Conservation (phyloP, 2,329 filamentous ascomycete species). For the Paraphaeosphaeria sporulosa region DNA sequence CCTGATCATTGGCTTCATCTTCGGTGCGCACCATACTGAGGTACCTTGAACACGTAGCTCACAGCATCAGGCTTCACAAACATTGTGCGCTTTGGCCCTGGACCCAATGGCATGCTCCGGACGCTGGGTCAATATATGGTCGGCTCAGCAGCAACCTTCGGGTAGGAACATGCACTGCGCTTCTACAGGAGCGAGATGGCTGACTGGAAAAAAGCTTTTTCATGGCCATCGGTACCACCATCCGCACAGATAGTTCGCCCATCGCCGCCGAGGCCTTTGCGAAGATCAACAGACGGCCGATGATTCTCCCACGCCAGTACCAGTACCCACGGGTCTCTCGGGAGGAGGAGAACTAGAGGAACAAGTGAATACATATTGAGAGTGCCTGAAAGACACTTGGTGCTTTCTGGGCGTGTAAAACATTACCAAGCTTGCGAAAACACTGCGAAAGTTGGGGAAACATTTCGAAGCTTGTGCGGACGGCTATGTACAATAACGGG, state of each 20-base stretch:
- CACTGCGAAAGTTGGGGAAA: background rate
- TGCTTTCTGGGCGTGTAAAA: slow-evolving; percentile 3
- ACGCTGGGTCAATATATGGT: slow-evolving; percentile 97
- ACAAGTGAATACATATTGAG: background rate
- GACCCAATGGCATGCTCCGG: slow-evolving; percentile 90
- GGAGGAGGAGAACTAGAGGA: slow-evolving; percentile 38
- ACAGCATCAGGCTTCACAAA: slow-evolving; percentile 77
- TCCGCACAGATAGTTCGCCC: slow-evolving; percentile 86
- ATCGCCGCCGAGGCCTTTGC: slow-evolving; percentile 78
- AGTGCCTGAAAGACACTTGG: background rate
- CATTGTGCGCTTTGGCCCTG: slow-evolving; percentile 93
- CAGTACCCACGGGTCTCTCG: slow-evolving; percentile 34
- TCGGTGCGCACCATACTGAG: slow-evolving; percentile 67
- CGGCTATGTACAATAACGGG: background rate
- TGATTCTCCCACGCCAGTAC: slow-evolving; percentile 64
- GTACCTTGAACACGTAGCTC: slow-evolving; percentile 21
- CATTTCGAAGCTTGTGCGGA: background rate
- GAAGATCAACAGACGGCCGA: slow-evolving; percentile 72
- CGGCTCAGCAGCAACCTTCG: slow-evolving; percentile 93
- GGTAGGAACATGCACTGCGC: slow-evolving; percentile 63
- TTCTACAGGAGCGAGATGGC: slow-evolving; percentile 2
- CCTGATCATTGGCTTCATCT: slow-evolving; percentile 96
- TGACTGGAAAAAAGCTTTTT: slow-evolving; percentile 72
- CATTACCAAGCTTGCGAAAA: background rate
- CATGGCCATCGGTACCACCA: slow-evolving; percentile 98